Base-by-base conservation (phyloP, 1,284 basidiomycete genomes). In the Rhodotorula mucilaginosa region DNA sequence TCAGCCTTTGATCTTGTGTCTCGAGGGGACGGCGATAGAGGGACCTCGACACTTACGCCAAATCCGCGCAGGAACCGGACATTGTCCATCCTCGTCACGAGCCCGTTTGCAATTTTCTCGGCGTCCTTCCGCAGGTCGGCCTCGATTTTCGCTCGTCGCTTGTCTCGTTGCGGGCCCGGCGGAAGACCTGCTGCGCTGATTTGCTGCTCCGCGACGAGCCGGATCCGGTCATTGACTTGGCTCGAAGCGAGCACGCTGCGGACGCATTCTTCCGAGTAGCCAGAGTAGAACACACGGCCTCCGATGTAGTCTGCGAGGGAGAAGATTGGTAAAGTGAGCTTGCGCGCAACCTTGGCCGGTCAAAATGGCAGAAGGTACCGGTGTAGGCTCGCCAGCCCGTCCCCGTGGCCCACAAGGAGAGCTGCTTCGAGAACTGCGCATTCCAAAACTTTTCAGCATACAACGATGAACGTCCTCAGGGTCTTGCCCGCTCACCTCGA, bases 1-100 rank as follows among this genome's bases (percentile, higher is more conserved):
- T n/a, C n/a, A n/a, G n/a, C n/a, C n/a, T n/a, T n/a, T n/a, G n/a
- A n/a, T n/a, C n/a, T n/a, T n/a, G n/a, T n/a, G n/a, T n/a, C n/a
- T n/a, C n/a, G n/a, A n/a, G n/a, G n/a, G n/a, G n/a, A n/a, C n/a
- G n/a, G n/a, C n/a, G n/a, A n/a, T n/a, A n/a, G n/a, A n/a, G n/a
- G n/a, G n/a, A n/a, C n/a, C n/a, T n/a, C n/a, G n/a, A n/a, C n/a
- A 64, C 65, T 26, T 26, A 69, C 72, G 15, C 71, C 75, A 23
- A 75, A 75, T 57, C 73, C 68, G 1, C 68, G 61, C 21, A 76
- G 58, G 47, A 76, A 76, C 8, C 70, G 49, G 7, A 73, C 65
- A 3, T 44, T 58, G 66, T 76, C 71, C 75, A 76, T 76, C 61
- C 58, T 71, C 16, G 75, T 66, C 5, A 74, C 70, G 16, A 76